A percentile compares a stretch with the other conserved stretches of the same genome.
These are phyloP conservation scores for Dissophora globulifera DNA, from an alignment of 192 early-diverging fungal species.

Conservation along the genomic window DNA sequence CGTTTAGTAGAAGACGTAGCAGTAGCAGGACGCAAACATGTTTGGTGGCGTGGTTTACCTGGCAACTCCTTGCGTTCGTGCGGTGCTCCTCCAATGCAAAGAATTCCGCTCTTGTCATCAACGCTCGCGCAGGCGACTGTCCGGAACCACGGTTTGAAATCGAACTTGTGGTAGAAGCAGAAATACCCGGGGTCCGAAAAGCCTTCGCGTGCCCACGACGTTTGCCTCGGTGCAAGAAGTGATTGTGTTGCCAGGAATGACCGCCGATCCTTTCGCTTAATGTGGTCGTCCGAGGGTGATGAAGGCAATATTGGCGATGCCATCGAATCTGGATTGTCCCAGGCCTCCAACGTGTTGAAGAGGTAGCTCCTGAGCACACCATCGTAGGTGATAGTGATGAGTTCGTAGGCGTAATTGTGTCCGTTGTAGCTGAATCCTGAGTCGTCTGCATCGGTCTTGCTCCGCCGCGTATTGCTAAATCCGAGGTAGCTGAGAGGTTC, in stretches of 20 bases:
- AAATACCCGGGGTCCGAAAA: constrained; percentile 57
- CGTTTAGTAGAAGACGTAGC: background rate
- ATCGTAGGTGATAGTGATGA: constrained; percentile 63
- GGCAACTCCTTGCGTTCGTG: constrained; percentile 8
- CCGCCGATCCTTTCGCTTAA: constrained; percentile 13
- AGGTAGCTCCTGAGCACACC: constrained; percentile 65
- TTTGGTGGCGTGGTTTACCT: constrained; percentile 2
- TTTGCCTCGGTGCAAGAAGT: constrained; percentile 19
- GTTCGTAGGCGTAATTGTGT: constrained; percentile 61
- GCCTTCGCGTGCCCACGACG: constrained; percentile 58
- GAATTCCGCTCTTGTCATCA: constrained; percentile 48
- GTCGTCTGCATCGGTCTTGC: constrained; percentile 1
- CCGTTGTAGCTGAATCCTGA: constrained; percentile 43
- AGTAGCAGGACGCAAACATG: background rate
- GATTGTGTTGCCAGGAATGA: constrained; percentile 43
- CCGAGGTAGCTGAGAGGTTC: constrained; percentile 55
- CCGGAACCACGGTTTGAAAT: constrained; percentile 55
- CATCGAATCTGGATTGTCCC: no score
- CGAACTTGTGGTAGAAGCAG: constrained; percentile 60
- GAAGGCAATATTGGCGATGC: no score
- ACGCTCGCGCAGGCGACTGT: constrained; percentile 56
- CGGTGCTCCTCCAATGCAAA: constrained; percentile 58
- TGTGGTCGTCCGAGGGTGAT: constrained; percentile 8
- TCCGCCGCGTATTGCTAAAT: constrained; percentile 37
- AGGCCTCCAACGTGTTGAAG: constrained; percentile 56